These are phyloP conservation scores for Diutina siamensis DNA, from an alignment of 1,139 yeast species.

Conservation along the genomic window DNA sequence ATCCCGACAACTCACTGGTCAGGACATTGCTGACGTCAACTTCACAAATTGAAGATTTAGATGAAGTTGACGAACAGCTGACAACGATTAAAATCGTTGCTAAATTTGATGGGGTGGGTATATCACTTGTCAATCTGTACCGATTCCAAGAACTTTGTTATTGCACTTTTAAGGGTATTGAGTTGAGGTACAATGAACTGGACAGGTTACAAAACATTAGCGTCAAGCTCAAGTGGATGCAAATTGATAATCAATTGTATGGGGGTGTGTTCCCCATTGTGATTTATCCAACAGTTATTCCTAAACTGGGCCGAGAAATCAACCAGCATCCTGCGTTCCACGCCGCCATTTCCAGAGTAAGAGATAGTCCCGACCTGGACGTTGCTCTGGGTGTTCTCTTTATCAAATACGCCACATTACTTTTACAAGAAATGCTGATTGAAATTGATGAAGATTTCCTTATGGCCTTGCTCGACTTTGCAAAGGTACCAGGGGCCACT, in stretches of 20 bases:
- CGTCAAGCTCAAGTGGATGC: constrained; percentile 85
- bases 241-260: constrained; percentile 81
- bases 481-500: constrained; percentile 59
- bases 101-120: constrained; percentile 77
- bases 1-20: constrained; percentile 12
- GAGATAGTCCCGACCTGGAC: constrained; percentile 59
- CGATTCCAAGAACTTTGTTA: constrained; percentile 72
- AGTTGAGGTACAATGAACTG: constrained; percentile 71
- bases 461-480: constrained; percentile 70
- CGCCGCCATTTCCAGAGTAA: constrained; percentile 70
- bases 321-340: constrained; percentile 86
- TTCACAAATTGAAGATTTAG: not conserved
- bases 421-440: constrained; percentile 82
- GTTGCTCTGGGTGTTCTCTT: constrained; percentile 53
- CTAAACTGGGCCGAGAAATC: constrained; percentile 76
- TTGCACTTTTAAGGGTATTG: constrained; percentile 69
- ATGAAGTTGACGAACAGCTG: constrained; percentile 40
- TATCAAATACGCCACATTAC: constrained; percentile 80
- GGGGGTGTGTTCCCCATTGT: constrained; percentile 86
- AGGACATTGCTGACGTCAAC: not conserved
- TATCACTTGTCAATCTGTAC: constrained; percentile 61
- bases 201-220: constrained; percentile 74
- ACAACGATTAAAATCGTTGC: constrained; percentile 50
- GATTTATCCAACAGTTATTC: constrained; percentile 84
- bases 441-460: constrained; percentile 93